A percentile compares a stretch with the other conserved stretches of the same genome.
Conservation (phyloP, 2,329 filamentous ascomycete species). For the Lasiodiplodia theobromae region DNA sequence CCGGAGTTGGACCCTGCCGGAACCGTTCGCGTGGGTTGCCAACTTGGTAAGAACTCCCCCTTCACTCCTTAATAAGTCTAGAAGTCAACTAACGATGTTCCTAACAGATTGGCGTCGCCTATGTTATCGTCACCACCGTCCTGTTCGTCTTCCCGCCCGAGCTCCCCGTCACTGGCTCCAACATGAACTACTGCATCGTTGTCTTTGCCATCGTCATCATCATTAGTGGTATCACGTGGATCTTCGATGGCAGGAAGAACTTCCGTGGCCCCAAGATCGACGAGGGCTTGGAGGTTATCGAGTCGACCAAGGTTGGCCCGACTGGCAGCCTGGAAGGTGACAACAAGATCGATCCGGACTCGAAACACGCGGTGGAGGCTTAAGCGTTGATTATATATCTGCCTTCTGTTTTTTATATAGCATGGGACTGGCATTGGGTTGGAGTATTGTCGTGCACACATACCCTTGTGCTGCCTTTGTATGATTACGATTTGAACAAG, state of each 20-base stretch:
- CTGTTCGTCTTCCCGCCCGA: conserved; percentile 77
- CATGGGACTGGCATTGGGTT: not conserved
- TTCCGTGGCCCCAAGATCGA: conserved; percentile 58
- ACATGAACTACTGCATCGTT: conserved; percentile 71
- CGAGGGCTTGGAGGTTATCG: conserved; percentile 52
- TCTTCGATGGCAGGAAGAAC: conserved; percentile 67
- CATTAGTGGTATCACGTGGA: conserved; percentile 65
- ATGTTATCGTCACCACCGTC: conserved; percentile 74
- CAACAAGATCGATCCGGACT: conserved; percentile 1
- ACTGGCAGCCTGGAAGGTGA: not conserved
- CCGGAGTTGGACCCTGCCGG: conserved; percentile 64
- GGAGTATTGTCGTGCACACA: not conserved
- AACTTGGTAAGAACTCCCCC: conserved; percentile 50
- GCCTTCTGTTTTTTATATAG: not conserved
- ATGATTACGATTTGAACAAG: not conserved
- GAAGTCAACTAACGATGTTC: not conserved
- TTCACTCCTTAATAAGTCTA: no score
- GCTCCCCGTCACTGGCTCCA: conserved; percentile 67
- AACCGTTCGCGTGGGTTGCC: conserved; percentile 64
- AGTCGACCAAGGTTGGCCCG: conserved; percentile 37
- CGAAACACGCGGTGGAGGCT: conserved; percentile 9
- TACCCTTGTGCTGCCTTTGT: not conserved
- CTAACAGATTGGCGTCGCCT: conserved; percentile 62
- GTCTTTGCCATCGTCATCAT: conserved; percentile 65
- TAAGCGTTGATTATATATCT: not conserved